Base-by-base conservation (phyloP, 2,329 filamentous ascomycete genomes). In the Fusarium napiforme region DNA sequence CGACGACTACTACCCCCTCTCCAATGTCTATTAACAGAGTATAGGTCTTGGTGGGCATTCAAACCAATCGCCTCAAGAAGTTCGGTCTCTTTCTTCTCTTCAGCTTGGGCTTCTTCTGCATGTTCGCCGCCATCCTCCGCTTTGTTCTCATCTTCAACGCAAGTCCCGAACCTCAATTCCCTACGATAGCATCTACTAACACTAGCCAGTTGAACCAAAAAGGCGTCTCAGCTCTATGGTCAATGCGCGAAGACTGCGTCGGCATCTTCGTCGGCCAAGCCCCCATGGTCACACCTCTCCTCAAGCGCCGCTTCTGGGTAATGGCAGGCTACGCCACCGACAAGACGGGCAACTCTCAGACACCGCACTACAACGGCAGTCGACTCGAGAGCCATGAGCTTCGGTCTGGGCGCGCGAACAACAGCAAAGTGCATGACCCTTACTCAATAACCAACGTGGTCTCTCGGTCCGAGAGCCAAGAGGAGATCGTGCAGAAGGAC, bases 181-280 rank as follows among this genome's bases (percentile, higher is more conserved):
- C 14, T 15, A 15, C 32, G 9, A 34, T 34, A 34, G 7, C 32
- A 34, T 16, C 4, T 9, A 28, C 15, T 60, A 36, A 70, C 46
- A 18, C 37, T 5, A 28, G 18, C 21, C 18, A 74, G 72, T 15
- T 72, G 14, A 69, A 74, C 16, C 67, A 69, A 34, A 72, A 55
- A 5, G 73, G 73, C 2, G 71, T 67, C 16, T 75, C 74, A 11
- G 82, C 82, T 2, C 78, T 84, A 26, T 84, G 82, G 82, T 83
- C 81, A 7, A 79, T 81, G 32, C 79, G 81, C 18, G 82, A 84
- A 66, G 81, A 82, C 60, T 78, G 81, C n/a, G 79, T 83, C 12
- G 81, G 80, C 7, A 79, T 83, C 43, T 76, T 82, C 4, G 80
- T 83, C 5, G 81, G 80, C 9, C 80, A 83, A 49, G 79, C 81